Base-by-base conservation (phyloP, 148 eudicot species). In the Fagopyrum esculentum region DNA sequence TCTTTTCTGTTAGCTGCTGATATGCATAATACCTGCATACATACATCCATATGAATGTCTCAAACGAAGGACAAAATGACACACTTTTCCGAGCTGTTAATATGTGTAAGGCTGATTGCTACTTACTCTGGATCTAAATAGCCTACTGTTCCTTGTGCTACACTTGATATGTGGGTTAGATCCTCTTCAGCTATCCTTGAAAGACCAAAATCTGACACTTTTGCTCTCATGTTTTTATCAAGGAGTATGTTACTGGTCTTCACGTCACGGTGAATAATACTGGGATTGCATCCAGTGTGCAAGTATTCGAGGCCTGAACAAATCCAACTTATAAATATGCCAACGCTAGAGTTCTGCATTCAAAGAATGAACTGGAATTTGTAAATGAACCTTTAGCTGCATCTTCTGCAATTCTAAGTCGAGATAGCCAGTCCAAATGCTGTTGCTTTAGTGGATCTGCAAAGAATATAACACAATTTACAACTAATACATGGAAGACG, bases 201-300 rank as follows among this genome's bases (percentile, higher is more conserved):
- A 51, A 95, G 93, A 75, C 99, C 99, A 73, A 92, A 95, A 82
- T 92, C 94, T 19, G 97, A 91, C 44, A 95, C 92, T 83, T 92
- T 95, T 49, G 99, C 99, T 80, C 97, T 92, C 99, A 95, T 95
- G 74, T 95, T 88, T 75, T 85, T 85, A 81, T 95, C 99, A 68
- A 95, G 83, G 63, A 95, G 97, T 72, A 95, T 92, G 69, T 92
- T 95, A 85, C 99, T 95, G 46, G 99, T 95, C 88, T 95, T 95
- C 51, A 95, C 97, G 66, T 95, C 97, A 45, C 99, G 88, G 76
- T 95, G 97, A 79, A 95, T 90, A 52, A 95, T 95, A 75, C 96
- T 84, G 17, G 97, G 99, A 85, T 82, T 92, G 87, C 99, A 95
- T 77, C 99, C 99, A 47, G 91, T 92, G 83, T 95, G 99, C 77